Conservation (phyloP, 192 early-diverging fungal species). For the Chytriomyces sp. region DNA sequence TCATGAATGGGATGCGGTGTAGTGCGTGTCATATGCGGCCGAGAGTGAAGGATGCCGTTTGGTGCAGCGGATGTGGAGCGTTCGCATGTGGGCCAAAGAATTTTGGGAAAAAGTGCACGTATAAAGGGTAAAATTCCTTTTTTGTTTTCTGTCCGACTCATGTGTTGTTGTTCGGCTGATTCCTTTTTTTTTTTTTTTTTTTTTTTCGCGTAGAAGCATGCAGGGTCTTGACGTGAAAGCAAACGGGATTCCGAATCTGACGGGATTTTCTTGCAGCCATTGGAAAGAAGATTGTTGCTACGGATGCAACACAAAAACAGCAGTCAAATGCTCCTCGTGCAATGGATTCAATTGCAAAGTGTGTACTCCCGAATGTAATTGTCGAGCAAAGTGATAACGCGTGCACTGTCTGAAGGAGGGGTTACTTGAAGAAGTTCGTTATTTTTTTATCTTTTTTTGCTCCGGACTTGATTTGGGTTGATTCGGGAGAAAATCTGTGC, state of each 20-base stretch:
- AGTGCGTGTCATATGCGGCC: conserved; percentile 6
- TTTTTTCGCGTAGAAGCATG: not conserved
- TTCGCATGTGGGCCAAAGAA: conserved; percentile 30
- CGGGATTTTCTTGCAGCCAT: too few relatives aligned
- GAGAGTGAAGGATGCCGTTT: conserved; percentile 15
- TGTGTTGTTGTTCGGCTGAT: not conserved
- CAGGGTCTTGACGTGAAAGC: not conserved
- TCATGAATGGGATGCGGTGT: conserved; percentile 30
- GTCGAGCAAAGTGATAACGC: too few relatives aligned
- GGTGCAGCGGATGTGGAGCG: conserved; percentile 17
- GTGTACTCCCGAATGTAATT: not conserved
- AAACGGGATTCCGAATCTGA: too few relatives aligned
- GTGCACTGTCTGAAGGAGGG: too few relatives aligned
- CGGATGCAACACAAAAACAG: conserved; percentile 12
- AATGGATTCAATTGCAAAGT: conserved; percentile 9
- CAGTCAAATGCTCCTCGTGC: conserved; percentile 9
- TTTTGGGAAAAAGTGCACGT: conserved; percentile 14
- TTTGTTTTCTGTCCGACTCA: not conserved
- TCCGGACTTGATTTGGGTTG: too few relatives aligned
- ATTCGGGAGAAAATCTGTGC: too few relatives aligned
- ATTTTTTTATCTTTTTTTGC: too few relatives aligned
- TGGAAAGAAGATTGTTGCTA: not conserved
- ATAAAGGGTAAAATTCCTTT: conserved; percentile 20
- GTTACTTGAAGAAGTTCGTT: too few relatives aligned
- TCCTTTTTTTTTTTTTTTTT: not conserved